Evolutionary conservation across 768 basidiomycete genomes (phyloP), one percentile per base, ranked within the genome.

Genomic region (Vararia minispora): DNA sequence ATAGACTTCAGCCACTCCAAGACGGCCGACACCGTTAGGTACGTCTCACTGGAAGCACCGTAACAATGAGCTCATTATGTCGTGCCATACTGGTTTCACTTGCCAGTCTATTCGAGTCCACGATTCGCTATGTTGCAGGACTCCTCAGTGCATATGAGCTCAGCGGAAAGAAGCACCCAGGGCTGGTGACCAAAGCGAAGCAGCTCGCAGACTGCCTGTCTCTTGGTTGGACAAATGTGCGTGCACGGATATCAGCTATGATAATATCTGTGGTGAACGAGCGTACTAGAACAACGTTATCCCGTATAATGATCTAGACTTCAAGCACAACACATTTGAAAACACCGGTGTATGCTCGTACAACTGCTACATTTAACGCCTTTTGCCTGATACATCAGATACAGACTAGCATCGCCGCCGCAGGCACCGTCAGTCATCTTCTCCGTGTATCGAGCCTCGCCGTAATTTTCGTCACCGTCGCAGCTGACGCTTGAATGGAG

Each of bases 21-120:
- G 16, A 72, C 66, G 0, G 12, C 49, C 2, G 61, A 63, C 28
- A 65, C 66, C n/a, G 69, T 71, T 44, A 71, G 61, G 71, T 71
- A 48, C 13, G 16, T 16, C 7, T 8, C 5, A n/a, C n/a, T n/a
- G n/a, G n/a, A n/a, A n/a, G n/a, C n/a, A n/a, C n/a, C n/a, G n/a
- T n/a, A n/a, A n/a, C n/a, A n/a, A n/a, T n/a, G n/a, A n/a, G n/a
- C n/a, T n/a, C n/a, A n/a, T n/a, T n/a, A n/a, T n/a, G n/a, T n/a
- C n/a, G n/a, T n/a, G n/a, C n/a, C n/a, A n/a, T n/a, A n/a, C n/a
- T n/a, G n/a, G n/a, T n/a, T 13, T 14, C 16, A 37, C 6, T n/a
- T n/a, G n/a, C n/a, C n/a, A n/a, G n/a, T 44, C 60, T 85, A 3
- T 85, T 86, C 48, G 83, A 86, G 56, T 79, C 79, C 1, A 82